These are phyloP conservation scores for Lanmaoa pseudosensibilis DNA, from an alignment of 768 basidiomycete species.

Conservation along the genomic window DNA sequence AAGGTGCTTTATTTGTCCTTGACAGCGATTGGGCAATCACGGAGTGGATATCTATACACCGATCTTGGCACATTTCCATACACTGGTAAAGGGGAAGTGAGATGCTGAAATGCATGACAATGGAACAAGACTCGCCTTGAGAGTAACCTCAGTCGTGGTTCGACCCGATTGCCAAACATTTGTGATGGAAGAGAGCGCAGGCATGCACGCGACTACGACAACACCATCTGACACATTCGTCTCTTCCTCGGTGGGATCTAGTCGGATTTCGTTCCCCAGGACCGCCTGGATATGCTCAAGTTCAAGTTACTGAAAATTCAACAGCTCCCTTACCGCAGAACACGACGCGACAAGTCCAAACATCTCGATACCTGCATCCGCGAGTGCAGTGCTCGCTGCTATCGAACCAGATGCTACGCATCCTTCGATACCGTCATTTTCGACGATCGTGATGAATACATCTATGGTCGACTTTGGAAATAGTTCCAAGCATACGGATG, in stretches of 20 bases:
- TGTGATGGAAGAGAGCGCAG: constrained; percentile 81
- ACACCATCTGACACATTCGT: constrained; percentile 54
- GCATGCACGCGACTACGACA: constrained; percentile 83
- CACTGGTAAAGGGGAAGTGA: constrained; percentile 45
- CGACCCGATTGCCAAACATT: constrained; percentile 85
- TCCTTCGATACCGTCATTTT: constrained; percentile 89
- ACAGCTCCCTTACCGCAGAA: constrained; percentile 57
- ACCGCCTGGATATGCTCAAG: constrained; percentile 46
- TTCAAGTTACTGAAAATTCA: not conserved
- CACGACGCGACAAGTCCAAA: constrained; percentile 84
- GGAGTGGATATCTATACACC: constrained; percentile 73
- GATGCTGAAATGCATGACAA: not conserved
- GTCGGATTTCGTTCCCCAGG: constrained; percentile 58
- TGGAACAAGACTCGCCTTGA: constrained; percentile 50
- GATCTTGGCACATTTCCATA: constrained; percentile 65
- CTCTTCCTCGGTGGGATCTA: constrained; percentile 83
- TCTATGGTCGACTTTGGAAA: constrained; percentile 96
- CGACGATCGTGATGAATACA: constrained; percentile 84
- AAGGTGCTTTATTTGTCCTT: constrained; percentile 12
- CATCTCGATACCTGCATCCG: constrained; percentile 92
- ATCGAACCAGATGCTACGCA: constrained; percentile 84
- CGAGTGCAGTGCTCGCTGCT: constrained; percentile 87
- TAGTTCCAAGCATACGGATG: constrained; percentile 82
- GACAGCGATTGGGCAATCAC: constrained; percentile 72
- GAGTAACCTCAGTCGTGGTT: constrained; percentile 51